A percentile compares a stretch with the other conserved stretches of the same genome.
phyloP scores from a whole-genome alignment of 441 rosid species.

The Corymbia citriodora region DNA sequence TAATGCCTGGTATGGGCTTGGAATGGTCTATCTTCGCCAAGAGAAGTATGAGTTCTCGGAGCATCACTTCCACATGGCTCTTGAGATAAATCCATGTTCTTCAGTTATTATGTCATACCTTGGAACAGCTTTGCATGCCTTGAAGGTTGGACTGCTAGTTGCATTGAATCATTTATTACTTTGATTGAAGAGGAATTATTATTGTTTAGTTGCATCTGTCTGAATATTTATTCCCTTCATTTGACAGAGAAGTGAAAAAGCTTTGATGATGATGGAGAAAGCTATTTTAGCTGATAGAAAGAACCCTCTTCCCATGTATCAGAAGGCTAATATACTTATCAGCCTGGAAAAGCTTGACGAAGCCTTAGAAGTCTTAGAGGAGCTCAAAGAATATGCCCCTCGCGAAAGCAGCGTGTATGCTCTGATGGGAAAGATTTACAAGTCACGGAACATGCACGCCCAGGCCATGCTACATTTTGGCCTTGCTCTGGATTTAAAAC shows the following conservation, averaged over 20 bases:
- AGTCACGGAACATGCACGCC: conserved; percentile 66
- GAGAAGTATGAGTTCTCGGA: conserved; percentile 94
- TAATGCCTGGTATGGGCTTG: conserved; percentile 97
- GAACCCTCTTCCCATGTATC: conserved; percentile 98
- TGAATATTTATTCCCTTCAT: not conserved
- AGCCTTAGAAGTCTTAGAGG: conserved; percentile 89
- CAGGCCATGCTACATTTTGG: conserved; percentile 96
- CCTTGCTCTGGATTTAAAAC: conserved; percentile 95
- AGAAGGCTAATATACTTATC: conserved; percentile 91
- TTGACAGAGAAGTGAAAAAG: conserved; percentile 82
- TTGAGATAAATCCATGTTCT: conserved; percentile 72
- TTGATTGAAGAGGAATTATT: not conserved
- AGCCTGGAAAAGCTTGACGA: conserved; percentile 72
- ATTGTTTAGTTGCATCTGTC: not conserved
- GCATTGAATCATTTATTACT: not conserved
- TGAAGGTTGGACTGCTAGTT: conserved; percentile 44
- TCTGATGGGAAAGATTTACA: conserved; percentile 88
- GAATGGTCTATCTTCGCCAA: conserved; percentile 91
- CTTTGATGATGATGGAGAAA: conserved; percentile 84
- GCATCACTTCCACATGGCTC: conserved; percentile 93
- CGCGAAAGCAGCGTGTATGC: conserved; percentile 95
- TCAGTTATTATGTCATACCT: conserved; percentile 96
- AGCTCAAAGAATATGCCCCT: conserved; percentile 92
- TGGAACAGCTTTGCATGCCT: conserved; percentile 84
- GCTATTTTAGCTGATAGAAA: conserved; percentile 87